Conservation (phyloP, 495 filamentous ascomycete genomes). For the Penicillium steckii region DNA sequence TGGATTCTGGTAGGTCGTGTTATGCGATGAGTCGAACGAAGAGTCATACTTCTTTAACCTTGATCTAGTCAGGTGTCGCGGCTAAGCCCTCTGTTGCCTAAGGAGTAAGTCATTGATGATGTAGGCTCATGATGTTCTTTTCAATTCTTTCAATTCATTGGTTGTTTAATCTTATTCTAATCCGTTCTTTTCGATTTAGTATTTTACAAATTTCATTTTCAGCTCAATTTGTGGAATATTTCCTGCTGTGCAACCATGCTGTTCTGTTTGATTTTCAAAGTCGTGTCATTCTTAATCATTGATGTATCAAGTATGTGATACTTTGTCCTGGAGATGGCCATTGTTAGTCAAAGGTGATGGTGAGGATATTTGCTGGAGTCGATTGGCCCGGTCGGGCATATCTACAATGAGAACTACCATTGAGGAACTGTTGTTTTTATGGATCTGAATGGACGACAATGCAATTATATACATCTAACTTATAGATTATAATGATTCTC, state of each 20-base stretch:
- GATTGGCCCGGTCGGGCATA: neutral
- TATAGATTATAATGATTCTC: too few relatives aligned
- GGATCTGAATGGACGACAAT: too few relatives aligned
- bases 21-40: constrained; percentile 8
- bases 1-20: constrained; percentile 10
- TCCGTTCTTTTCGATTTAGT: neutral
- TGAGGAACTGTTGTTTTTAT: too few relatives aligned
- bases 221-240: too few relatives aligned
- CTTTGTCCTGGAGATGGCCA: neutral
- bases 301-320: neutral
- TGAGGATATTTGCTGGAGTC: neutral
- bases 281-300: too few relatives aligned
- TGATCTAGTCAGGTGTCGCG: constrained; percentile 6
- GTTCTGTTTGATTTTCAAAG: neutral
- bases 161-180: neutral
- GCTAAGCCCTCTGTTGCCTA: constrained; percentile 23
- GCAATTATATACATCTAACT: too few relatives aligned
- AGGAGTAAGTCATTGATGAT: constrained; percentile 24
- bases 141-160: neutral
- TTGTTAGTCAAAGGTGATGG: neutral
- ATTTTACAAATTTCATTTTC: neutral
- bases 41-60: constrained; percentile 23
- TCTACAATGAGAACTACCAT: neutral
- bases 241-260: neutral
- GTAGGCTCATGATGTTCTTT: too few relatives aligned